phyloP scores from a whole-genome alignment of 805 yeast genomes.

The Starmerella kuoi region DNA sequence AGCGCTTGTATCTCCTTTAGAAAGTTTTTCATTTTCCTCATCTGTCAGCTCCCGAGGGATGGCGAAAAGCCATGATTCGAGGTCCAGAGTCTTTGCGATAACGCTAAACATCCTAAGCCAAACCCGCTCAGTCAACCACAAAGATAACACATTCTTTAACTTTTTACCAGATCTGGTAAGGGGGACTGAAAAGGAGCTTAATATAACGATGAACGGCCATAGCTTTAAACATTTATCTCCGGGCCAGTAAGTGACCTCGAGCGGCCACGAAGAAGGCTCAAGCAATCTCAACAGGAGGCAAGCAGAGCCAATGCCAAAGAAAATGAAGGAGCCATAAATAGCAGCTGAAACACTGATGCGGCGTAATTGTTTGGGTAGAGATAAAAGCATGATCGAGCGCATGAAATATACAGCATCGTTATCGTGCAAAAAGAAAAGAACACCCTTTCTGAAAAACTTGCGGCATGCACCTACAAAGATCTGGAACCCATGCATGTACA shows the following conservation, averaged over 20 bases:
- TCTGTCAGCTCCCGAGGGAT: conserved; percentile 34
- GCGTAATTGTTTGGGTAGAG: conserved; percentile 58
- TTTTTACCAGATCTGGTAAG: conserved; percentile 40
- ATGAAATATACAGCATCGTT: conserved; percentile 89
- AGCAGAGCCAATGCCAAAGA: conserved; percentile 60
- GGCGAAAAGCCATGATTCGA: conserved; percentile 32
- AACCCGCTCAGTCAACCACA: conserved; percentile 36
- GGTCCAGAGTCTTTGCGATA: conserved; percentile 12
- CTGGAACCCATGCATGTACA: conserved; percentile 80
- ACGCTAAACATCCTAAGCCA: conserved; percentile 21
- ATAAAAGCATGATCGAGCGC: conserved; percentile 74
- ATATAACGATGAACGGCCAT: conserved; percentile 12
- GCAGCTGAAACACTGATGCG: conserved; percentile 54
- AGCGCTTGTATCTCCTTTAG: conserved; percentile 53
- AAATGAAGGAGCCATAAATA: conserved; percentile 40
- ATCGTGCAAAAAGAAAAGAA: conserved; percentile 77
- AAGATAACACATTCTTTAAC: conserved; percentile 43
- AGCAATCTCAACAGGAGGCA: conserved; percentile 38
- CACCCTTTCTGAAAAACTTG: conserved; percentile 72
- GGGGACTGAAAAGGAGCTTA: conserved; percentile 2
- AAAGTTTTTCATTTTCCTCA: conserved; percentile 31
- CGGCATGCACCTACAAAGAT: conserved; percentile 77
- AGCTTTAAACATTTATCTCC: conserved; percentile 7
- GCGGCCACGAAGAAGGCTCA: conserved; percentile 21
- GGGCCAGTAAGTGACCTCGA: conserved; percentile 24